Evolutionary conservation across 2,329 filamentous ascomycete genomes (phyloP), one percentile per base, ranked within the genome.

Genomic region (Sarocladiaceae sp.): DNA sequence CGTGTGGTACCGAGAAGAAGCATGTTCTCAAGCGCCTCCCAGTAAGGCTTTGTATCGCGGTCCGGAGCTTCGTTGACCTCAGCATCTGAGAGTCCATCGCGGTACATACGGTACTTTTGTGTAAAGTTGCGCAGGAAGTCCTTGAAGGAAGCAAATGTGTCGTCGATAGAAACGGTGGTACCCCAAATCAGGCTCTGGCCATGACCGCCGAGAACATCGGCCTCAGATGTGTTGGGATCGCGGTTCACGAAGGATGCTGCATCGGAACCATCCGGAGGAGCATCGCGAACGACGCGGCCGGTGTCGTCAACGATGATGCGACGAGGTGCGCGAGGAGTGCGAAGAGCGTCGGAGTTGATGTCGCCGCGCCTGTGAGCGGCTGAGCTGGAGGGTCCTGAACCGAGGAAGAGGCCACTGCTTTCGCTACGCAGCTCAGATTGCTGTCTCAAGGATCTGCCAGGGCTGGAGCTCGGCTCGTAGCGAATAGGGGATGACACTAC

Each of bases 91-190:
- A 88, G 80, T n/a, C 90, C 92, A 60, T 96, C 90, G 20, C 84
- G 82, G 73, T 93, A 94, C 81, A 97, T 83, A 57, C 94, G 89
- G 64, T 99, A 97, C 70, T 97, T 97, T 59, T 83, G 86, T 55
- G 91, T 90, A 62, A 94, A 99, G 66, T 96, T 95, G 65, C 85
- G 83, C 25, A 99, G 75, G 63, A 99, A 99, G 57, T 94, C 91
- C 64, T 94, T 93, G 76, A 97, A 96, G 0, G 86, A 79, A 50
- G 84, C 82, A 68, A 95, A 88, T 0, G 90, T 91, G 66, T 97
- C 92, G 55, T 90, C 84, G 51, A 99, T 87, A 4, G 93, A 96
- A 48, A 99, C 89, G 35, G 96, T 97, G 39, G 94, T 99, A 67
- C 94, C 94, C 94, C 94, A 99, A 57, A 99, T 93, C 53, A 95